phyloP scores from a whole-genome alignment of 176 grass and related monocot species.

The Musa troglodytarum region DNA sequence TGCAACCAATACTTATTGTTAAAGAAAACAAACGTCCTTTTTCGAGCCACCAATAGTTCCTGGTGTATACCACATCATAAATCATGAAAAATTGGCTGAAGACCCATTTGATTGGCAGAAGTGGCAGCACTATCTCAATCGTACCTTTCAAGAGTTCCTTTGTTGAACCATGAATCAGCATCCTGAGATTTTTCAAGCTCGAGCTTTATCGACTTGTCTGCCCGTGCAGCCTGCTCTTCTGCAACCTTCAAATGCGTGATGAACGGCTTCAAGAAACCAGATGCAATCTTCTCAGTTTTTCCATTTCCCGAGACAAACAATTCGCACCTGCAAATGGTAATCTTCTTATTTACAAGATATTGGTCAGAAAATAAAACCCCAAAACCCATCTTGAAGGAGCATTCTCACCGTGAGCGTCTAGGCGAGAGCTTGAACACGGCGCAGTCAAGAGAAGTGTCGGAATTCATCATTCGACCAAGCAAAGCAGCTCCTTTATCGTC shows the following conservation, averaged over 20 bases:
- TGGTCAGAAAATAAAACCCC: not conserved
- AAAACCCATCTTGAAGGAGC: conserved; percentile 18
- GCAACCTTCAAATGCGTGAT: conserved; percentile 66
- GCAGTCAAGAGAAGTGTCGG: conserved; percentile 58
- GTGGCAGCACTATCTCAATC: not conserved
- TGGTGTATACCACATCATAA: no score
- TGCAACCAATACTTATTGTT: conserved; percentile 28
- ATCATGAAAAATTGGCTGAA: no score
- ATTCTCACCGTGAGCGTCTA: conserved; percentile 57
- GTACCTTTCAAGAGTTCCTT: conserved; percentile 90
- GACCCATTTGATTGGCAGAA: not conserved
- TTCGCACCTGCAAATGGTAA: conserved; percentile 54
- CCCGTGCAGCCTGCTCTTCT: conserved; percentile 59
- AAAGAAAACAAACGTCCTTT: not conserved
- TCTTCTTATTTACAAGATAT: not conserved
- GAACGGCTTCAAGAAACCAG: conserved; percentile 88
- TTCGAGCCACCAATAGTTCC: no score
- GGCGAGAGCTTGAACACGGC: conserved; percentile 90
- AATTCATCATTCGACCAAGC: conserved; percentile 40
- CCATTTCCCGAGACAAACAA: conserved; percentile 80
- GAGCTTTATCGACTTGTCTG: conserved; percentile 40
- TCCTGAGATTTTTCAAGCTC: conserved; percentile 49
- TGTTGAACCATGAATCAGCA: conserved; percentile 67
- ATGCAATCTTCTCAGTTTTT: conserved; percentile 82
- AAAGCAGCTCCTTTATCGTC: not conserved